Evolutionary conservation across 2,329 filamentous ascomycete genomes (phyloP).

Genomic region (Fusarium sp.): DNA sequence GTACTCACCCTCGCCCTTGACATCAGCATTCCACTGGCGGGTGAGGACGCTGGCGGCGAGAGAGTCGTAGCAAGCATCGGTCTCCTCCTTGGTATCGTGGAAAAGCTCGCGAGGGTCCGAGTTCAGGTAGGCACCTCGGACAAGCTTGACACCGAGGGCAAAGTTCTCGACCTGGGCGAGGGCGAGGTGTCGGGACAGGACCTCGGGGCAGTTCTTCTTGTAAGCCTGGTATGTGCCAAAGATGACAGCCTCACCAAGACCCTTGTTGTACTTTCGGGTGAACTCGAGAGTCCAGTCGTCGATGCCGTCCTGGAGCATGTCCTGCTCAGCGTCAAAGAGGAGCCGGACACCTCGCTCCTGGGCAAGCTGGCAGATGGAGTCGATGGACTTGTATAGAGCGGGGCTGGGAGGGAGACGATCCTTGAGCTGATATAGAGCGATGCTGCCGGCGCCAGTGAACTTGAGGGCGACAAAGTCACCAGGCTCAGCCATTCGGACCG

Average conservation of each 20-base stretch:
- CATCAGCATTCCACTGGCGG: constrained; percentile 57
- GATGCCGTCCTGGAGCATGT: constrained; percentile 81
- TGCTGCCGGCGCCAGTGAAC: constrained; percentile 85
- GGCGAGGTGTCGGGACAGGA: constrained; percentile 70
- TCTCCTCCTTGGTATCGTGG: constrained; percentile 78
- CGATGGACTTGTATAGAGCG: constrained; percentile 76
- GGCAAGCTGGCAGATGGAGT: constrained; percentile 80
- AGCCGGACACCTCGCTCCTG: constrained; percentile 76
- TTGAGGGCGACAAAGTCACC: constrained; percentile 77
- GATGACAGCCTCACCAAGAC: constrained; percentile 73
- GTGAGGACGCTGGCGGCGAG: constrained; percentile 76
- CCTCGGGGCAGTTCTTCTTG: constrained; percentile 71
- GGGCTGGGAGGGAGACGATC: constrained; percentile 72
- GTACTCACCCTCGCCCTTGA: constrained; percentile 59
- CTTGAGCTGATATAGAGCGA: constrained; percentile 76
- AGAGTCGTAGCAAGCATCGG: constrained; percentile 78
- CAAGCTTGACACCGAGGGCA: constrained; percentile 79
- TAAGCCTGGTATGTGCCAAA: constrained; percentile 87
- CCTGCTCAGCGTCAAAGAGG: constrained; percentile 89
- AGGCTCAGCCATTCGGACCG: constrained; percentile 73
- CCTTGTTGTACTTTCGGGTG: constrained; percentile 80
- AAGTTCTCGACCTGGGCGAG: constrained; percentile 70
- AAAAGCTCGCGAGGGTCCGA: constrained; percentile 78
- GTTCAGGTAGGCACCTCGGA: constrained; percentile 79
- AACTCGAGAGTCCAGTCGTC: constrained; percentile 84